Evolutionary conservation across 257 asterid genomes (phyloP).

Genomic region (Verbena officinalis): DNA sequence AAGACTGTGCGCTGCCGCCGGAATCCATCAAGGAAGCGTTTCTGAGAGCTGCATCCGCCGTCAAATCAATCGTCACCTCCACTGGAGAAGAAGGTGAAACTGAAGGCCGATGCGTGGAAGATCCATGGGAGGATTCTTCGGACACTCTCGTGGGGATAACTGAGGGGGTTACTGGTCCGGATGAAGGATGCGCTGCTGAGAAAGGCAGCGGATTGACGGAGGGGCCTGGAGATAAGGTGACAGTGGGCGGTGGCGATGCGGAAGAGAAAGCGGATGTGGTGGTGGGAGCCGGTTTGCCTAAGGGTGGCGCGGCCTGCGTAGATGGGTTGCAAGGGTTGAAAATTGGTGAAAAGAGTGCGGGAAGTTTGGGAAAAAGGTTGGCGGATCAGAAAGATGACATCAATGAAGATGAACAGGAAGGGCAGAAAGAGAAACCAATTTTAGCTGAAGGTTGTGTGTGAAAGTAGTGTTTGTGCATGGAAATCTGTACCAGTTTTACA

Average conservation of each 20-base stretch:
- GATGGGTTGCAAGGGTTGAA: conserved; percentile 69
- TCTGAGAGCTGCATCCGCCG: conserved; percentile 77
- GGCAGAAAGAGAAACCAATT: conserved; percentile 38
- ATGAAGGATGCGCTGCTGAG: conserved; percentile 52
- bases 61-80: conserved; percentile 51
- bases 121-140: conserved; percentile 60
- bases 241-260: conserved; percentile 38
- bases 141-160: conserved; percentile 57
- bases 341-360: conserved; percentile 51
- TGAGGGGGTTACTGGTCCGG: conserved; percentile 32
- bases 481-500: conserved; percentile 7
- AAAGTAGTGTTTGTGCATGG: not conserved
- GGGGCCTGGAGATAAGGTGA: conserved; percentile 47
- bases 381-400: conserved; percentile 23
- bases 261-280: conserved; percentile 34
- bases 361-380: conserved; percentile 40
- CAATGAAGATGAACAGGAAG: conserved; percentile 38
- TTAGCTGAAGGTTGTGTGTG: conserved; percentile 50
- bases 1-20: conserved; percentile 89
- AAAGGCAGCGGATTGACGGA: conserved; percentile 53
- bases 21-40: conserved; percentile 80
- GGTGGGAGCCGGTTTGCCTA: conserved; percentile 42
- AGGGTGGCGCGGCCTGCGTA: conserved; percentile 51
- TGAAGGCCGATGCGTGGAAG: conserved; percentile 56
- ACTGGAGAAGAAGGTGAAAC: conserved; percentile 48